Conservation (phyloP, 2,329 filamentous ascomycete genomes). For the Diaporthe citriasiana region DNA sequence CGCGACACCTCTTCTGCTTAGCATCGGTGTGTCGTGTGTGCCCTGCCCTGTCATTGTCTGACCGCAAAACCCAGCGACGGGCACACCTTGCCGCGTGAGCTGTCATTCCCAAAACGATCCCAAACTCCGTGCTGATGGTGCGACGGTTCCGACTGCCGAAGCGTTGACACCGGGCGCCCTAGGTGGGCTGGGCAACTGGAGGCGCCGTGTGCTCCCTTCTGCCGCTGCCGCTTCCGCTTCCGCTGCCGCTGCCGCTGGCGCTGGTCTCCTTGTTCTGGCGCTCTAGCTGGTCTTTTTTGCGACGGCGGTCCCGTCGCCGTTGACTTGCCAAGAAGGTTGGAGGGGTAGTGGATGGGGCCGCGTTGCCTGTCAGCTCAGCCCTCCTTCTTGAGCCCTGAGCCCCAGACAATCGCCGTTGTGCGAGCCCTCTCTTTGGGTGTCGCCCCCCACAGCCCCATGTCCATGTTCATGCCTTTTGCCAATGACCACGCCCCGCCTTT, state of each 20-base stretch:
- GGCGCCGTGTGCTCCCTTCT: not conserved
- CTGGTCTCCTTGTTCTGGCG: not conserved
- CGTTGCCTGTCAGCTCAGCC: constrained; percentile 20
- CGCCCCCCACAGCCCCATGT: not conserved
- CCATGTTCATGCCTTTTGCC: not conserved
- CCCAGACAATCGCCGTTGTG: constrained; percentile 18
- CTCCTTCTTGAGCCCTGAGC: constrained; percentile 19
- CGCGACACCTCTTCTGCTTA: constrained; percentile 1
- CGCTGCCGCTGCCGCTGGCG: not conserved
- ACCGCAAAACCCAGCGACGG: constrained; percentile 6
- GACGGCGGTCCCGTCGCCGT: constrained; percentile 9
- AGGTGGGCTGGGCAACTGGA: constrained; percentile 9
- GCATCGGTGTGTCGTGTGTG: constrained; percentile 10
- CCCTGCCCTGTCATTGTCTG: constrained; percentile 25
- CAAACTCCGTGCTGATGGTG: constrained; percentile 32
- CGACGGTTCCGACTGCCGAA: constrained; percentile 34
- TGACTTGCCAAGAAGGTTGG: not conserved
- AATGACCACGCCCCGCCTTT: not conserved
- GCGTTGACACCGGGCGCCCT: constrained; percentile 21
- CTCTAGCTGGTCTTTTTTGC: not conserved
- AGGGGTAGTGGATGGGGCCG: not conserved
- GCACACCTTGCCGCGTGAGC: constrained; percentile 22
- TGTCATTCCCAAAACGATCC: constrained; percentile 33
- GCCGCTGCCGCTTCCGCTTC: not conserved
- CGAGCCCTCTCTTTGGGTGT: not conserved